These are phyloP conservation scores for Immersiella caudata DNA, from an alignment of 495 filamentous ascomycete genomes.

Conservation along the genomic window DNA sequence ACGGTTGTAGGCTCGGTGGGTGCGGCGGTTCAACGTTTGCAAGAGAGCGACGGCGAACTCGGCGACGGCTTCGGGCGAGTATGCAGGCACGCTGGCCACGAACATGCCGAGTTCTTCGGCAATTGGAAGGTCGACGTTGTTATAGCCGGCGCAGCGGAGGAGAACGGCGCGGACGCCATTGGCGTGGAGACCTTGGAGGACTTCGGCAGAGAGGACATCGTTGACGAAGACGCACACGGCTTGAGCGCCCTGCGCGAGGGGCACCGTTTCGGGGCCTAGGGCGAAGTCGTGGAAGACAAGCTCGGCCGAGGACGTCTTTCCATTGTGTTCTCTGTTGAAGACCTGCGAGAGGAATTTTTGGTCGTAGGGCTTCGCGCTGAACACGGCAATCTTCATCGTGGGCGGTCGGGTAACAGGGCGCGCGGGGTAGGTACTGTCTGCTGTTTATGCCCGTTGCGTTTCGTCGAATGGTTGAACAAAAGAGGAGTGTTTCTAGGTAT, in stretches of 20 bases:
- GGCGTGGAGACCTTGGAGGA: conserved; percentile 53
- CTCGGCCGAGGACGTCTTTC: conserved; percentile 31
- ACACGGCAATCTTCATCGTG: conserved; percentile 61
- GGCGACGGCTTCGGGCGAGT: conserved; percentile 72
- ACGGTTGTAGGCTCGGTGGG: conserved; percentile 71
- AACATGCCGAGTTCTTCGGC: conserved; percentile 62
- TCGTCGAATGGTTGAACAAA: too few relatives aligned
- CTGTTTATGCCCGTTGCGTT: not conserved
- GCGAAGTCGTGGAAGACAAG: conserved; percentile 60
- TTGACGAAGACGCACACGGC: conserved; percentile 76
- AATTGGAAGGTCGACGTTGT: conserved; percentile 63
- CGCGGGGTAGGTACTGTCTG: not conserved
- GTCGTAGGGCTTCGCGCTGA: conserved; percentile 66
- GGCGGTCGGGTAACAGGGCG: not conserved
- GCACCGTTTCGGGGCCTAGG: conserved; percentile 57
- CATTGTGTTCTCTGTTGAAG: conserved; percentile 21
- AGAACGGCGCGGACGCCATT: conserved; percentile 59
- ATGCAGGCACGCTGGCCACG: conserved; percentile 68
- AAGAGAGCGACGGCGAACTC: conserved; percentile 71
- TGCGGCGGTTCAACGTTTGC: conserved; percentile 70
- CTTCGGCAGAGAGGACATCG: conserved; percentile 56
- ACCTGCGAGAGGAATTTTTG: conserved; percentile 50
- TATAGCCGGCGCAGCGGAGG: conserved; percentile 72
- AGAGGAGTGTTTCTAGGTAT: not conserved
- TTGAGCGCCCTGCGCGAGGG: conserved; percentile 54